phyloP scores from a whole-genome alignment of 1,284 basidiomycete genomes.

The Boletellus deceptivus region DNA sequence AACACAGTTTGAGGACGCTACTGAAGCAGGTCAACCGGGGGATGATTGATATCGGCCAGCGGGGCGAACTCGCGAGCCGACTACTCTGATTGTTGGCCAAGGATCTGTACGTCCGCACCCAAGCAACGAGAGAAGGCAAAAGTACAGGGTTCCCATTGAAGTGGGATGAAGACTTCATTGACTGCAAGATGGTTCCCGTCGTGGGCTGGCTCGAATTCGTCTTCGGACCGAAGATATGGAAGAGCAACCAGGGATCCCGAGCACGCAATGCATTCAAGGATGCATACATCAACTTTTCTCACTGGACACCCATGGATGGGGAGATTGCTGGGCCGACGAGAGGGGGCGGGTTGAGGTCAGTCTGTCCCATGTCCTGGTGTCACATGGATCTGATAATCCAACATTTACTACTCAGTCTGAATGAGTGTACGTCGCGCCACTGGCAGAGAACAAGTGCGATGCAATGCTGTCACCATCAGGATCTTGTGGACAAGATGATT shows the following conservation, averaged over 20 bases:
- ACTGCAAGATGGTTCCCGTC: slow-evolving; percentile 8
- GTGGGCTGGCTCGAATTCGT: slow-evolving; percentile 10
- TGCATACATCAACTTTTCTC: slow-evolving; percentile 14
- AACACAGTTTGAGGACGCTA: background rate
- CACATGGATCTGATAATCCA: background rate
- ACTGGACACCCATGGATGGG: slow-evolving; percentile 12
- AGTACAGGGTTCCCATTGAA: background rate
- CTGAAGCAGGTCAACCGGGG: slow-evolving; percentile 1
- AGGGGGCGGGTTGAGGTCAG: background rate
- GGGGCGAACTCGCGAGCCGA: slow-evolving; percentile 6
- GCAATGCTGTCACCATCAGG: slow-evolving; percentile 12
- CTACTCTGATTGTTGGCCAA: slow-evolving; percentile 15
- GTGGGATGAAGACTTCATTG: background rate
- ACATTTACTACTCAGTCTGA: background rate
- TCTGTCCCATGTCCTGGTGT: background rate
- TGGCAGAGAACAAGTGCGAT: slow-evolving; percentile 15
- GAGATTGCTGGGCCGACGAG: background rate
- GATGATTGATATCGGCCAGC: slow-evolving; percentile 12
- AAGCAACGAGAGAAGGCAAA: background rate
- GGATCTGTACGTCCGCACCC: slow-evolving; percentile 8
- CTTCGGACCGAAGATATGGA: slow-evolving; percentile 5
- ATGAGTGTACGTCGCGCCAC: slow-evolving; percentile 8
- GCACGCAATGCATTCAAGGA: slow-evolving; percentile 1
- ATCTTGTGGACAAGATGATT: slow-evolving; percentile 7
- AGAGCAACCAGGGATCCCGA: background rate